phyloP scores from a whole-genome alignment of 1,139 yeast genomes.

The Pneumocystis murina region DNA sequence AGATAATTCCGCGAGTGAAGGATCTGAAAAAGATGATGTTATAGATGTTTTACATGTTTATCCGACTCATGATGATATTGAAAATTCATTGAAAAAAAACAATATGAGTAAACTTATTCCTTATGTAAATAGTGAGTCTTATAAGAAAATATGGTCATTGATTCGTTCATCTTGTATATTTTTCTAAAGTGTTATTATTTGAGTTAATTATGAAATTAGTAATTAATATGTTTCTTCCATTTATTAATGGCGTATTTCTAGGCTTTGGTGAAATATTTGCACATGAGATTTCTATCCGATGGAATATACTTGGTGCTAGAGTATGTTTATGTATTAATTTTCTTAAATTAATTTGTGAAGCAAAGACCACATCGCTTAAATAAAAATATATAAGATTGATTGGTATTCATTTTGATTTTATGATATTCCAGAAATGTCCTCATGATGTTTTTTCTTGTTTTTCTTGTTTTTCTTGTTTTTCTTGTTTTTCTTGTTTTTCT shows the following conservation, averaged over 20 bases:
- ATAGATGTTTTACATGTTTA: neutral
- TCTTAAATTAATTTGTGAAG: neutral
- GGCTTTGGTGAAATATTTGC: slow-evolving; percentile 95
- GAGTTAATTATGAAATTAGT: slow-evolving; percentile 18
- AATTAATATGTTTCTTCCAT: slow-evolving; percentile 69
- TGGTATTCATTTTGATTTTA: neutral
- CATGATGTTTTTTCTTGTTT: neutral
- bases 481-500: neutral
- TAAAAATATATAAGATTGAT: neutral
- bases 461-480: neutral
- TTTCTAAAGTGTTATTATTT: neutral
- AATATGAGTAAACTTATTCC: neutral
- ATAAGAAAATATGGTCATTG: neutral
- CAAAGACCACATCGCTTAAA: neutral
- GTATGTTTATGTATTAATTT: slow-evolving; percentile 24
- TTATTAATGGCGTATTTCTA: slow-evolving; percentile 84
- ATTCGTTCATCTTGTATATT: neutral
- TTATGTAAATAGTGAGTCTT: neutral
- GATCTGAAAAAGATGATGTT: neutral
- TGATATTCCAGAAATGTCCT: neutral
- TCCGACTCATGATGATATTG: neutral
- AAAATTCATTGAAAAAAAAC: neutral
- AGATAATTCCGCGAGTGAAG: neutral
- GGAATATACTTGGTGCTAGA: slow-evolving; percentile 64
- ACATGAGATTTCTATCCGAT: slow-evolving; percentile 74